Conservation (phyloP, 129 eudicot species). For the Heracleum sosnowskyi region DNA sequence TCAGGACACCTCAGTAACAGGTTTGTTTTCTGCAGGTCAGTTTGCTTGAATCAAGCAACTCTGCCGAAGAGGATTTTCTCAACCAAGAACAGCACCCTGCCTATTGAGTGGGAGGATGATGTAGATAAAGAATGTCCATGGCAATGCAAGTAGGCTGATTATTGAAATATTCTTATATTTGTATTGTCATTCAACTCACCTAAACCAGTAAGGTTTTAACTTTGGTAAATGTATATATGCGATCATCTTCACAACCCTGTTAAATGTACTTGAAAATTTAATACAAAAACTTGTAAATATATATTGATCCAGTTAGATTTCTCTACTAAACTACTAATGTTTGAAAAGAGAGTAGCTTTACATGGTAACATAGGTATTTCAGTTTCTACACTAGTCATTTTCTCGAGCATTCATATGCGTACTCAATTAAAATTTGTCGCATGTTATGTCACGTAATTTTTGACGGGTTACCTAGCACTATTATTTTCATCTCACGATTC, state of each 20-base stretch:
- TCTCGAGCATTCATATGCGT: no score
- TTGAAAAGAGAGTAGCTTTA: no score
- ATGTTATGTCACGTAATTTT: no score
- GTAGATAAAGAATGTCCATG: not conserved
- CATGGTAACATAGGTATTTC: no score
- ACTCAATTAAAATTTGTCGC: no score
- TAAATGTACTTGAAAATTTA: no score
- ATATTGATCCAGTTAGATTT: no score
- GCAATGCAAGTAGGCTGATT: not conserved
- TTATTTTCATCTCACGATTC: no score
- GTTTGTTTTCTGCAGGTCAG: conserved; percentile 44
- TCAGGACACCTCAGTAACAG: not conserved
- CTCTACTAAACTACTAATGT: no score
- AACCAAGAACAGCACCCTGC: conserved; percentile 30
- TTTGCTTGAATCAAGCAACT: conserved; percentile 35
- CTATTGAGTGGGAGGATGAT: conserved; percentile 26
- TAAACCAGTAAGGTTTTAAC: not conserved
- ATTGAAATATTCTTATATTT: not conserved
- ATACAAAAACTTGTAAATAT: no score
- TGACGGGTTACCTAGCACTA: no score
- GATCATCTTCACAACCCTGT: not conserved
- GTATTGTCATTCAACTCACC: not conserved
- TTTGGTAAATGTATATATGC: not conserved
- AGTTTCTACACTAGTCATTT: no score
- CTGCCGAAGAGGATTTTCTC: conserved; percentile 13